A percentile compares a stretch with the other conserved stretches of the same genome.
phyloP scores from a whole-genome alignment of 257 asterid genomes.

The Echites panduratus region DNA sequence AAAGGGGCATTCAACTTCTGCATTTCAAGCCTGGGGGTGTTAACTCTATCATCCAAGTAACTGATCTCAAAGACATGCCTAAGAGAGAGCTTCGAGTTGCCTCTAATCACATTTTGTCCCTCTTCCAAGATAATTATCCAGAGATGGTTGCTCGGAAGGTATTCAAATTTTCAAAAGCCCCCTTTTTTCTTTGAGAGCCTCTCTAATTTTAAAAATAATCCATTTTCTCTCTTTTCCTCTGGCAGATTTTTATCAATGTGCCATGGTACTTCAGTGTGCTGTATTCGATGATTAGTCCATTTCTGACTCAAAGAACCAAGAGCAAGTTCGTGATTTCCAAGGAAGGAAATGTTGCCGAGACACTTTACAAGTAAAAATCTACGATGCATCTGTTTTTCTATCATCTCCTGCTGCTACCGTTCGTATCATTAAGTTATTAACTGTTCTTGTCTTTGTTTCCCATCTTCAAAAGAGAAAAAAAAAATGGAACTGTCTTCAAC shows the following conservation, averaged over 20 bases:
- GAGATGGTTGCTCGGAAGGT: conserved; percentile 97
- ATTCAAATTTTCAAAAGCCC: not conserved
- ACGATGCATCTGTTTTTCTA: not conserved
- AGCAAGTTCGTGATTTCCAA: conserved; percentile 87
- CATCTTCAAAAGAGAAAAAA: not conserved
- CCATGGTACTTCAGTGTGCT: conserved; percentile 94
- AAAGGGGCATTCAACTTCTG: conserved; percentile 55
- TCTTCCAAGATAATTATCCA: conserved; percentile 90
- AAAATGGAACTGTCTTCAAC: conserved; percentile 9
- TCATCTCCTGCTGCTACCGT: not conserved
- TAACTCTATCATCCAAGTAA: conserved; percentile 63
- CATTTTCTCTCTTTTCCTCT: not conserved
- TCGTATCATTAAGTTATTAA: not conserved
- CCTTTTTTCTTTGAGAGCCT: not conserved
- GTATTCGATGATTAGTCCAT: conserved; percentile 92
- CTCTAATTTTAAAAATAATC: not conserved
- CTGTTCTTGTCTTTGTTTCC: conserved; percentile 10
- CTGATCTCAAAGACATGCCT: conserved; percentile 82
- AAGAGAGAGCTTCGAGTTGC: conserved; percentile 78
- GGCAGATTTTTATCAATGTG: conserved; percentile 78
- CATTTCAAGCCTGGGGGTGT: conserved; percentile 80
- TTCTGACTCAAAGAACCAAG: conserved; percentile 90
- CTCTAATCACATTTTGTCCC: conserved; percentile 73
- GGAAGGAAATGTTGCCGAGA: conserved; percentile 85
- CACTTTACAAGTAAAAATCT: conserved; percentile 67